These are phyloP conservation scores for Citrus medica DNA, from an alignment of 345 rosid genomes.

Conservation along the genomic window DNA sequence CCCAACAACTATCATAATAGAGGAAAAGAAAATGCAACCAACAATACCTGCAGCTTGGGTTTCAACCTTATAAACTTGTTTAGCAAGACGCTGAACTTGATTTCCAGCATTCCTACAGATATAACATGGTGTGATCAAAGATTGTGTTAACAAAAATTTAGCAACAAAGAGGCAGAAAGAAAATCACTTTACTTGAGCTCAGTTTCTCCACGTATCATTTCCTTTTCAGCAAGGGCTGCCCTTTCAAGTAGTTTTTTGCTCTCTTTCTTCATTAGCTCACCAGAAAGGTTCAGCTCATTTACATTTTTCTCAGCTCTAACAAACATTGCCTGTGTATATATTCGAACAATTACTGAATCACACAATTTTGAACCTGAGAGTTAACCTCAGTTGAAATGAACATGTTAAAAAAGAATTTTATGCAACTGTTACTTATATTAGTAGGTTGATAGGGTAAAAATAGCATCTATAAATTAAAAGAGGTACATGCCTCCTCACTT, in stretches of 20 bases:
- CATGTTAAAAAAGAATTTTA: background rate
- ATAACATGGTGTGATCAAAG: conserved; percentile 10
- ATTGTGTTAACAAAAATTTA: background rate
- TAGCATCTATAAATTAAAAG: conserved; percentile 5
- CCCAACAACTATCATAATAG: background rate
- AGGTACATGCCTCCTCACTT: conserved; percentile 79
- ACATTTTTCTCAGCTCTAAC: conserved; percentile 77
- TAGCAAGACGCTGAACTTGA: conserved; percentile 61
- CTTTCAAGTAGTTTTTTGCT: conserved; percentile 85
- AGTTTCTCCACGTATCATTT: conserved; percentile 66
- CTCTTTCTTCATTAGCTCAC: conserved; percentile 83
- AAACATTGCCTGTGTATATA: conserved; percentile 58
- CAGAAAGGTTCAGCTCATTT: conserved; percentile 66
- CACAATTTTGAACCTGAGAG: background rate
- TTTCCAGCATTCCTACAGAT: conserved; percentile 68
- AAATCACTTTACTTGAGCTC: conserved; percentile 59
- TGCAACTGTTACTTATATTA: background rate
- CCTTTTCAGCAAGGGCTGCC: conserved; percentile 82
- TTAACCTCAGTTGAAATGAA: background rate
- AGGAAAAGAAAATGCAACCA: background rate
- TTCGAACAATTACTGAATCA: background rate
- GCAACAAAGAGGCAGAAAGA: background rate
- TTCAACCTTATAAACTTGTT: conserved; percentile 75
- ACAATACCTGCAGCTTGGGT: conserved; percentile 64
- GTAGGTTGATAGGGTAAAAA: background rate